Evolutionary conservation across 306 rosid species (phyloP), one percentile per base, ranked within the genome.

Genomic region (Macrotyloma uniflorum): DNA sequence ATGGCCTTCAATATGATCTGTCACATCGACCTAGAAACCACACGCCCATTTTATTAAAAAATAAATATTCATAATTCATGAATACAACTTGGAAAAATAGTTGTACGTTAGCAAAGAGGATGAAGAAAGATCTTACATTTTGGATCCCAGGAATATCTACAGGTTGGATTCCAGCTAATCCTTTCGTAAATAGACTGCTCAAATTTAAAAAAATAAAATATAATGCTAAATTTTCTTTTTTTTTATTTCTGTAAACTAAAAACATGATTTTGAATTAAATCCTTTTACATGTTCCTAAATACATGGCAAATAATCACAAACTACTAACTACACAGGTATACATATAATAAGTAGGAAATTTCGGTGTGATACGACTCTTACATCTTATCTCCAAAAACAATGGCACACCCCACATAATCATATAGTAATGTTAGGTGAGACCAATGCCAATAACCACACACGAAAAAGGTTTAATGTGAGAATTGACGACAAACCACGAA

Each of bases 1-100:
- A 81, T 92, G 97, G 12, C 92, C 96, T 74, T 92, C 96, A 6
- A 92, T 82, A 75, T 72, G 82, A 78, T 76, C 89, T 7, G 93
- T 87, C 40, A 90, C 89, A 40, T 92, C 93, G 30, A 92, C 91
- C 97, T 92, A 87, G 80, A 79, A 70, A 69, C 30, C 47, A 73
- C 45, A 38, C 12, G 32, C 38, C 10, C 6, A 28, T 38, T 47
- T 57, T 45, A 23, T 23, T 18, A 32, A 51, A 9, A 70, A 53
- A 53, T 16, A 51, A 77, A 54, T 79, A 65, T 53, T 30, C 68
- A 49, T 75, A 53, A 53, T 42, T 78, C 43, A 40, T 61, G 58
- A 50, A 51, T 6, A 47, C 36, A 63, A 30, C 8, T 15, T 50
- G 20, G 24, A 38, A 51, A 28, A 64, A n/a, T 36, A 72, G 62